phyloP scores from a whole-genome alignment of 2,329 filamentous ascomycete genomes.

The Myriosclerotinia duriaeana region DNA sequence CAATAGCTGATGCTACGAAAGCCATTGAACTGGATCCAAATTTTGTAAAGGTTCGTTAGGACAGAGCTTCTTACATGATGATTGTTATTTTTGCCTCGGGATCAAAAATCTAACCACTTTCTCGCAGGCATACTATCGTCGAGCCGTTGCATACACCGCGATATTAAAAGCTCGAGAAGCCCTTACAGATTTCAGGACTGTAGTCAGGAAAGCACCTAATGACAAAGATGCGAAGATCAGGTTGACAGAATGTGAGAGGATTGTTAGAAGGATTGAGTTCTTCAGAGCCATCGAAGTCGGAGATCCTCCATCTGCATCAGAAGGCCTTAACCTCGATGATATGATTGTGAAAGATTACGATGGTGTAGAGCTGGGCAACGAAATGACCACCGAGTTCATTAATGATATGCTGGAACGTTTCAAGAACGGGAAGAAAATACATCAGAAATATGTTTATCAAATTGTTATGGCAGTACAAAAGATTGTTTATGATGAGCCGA shows the following conservation, averaged over 20 bases:
- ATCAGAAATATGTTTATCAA: conserved; percentile 96
- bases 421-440: conserved; percentile 92
- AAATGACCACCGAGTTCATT: conserved; percentile 96
- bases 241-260: conserved; percentile 88
- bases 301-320: conserved; percentile 88
- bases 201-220: conserved; percentile 78
- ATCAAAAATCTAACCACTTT: not conserved
- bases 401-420: conserved; percentile 96
- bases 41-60: conserved; percentile 73
- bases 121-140: conserved; percentile 82
- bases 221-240: conserved; percentile 92
- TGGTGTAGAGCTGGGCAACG: conserved; percentile 70
- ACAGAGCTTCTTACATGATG: not conserved
- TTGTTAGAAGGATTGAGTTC: conserved; percentile 89
- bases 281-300: conserved; percentile 91
- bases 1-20: conserved; percentile 84
- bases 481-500: conserved; percentile 86
- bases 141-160: conserved; percentile 86
- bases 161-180: conserved; percentile 88
- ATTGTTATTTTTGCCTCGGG: not conserved
- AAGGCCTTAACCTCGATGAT: conserved; percentile 82
- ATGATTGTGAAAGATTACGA: conserved; percentile 90
- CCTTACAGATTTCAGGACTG: conserved; percentile 86
- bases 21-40: conserved; percentile 85
- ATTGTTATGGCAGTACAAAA: conserved; percentile 89